Base-by-base conservation (phyloP, 129 eudicot genomes). In the Kitagawia praeruptora region DNA sequence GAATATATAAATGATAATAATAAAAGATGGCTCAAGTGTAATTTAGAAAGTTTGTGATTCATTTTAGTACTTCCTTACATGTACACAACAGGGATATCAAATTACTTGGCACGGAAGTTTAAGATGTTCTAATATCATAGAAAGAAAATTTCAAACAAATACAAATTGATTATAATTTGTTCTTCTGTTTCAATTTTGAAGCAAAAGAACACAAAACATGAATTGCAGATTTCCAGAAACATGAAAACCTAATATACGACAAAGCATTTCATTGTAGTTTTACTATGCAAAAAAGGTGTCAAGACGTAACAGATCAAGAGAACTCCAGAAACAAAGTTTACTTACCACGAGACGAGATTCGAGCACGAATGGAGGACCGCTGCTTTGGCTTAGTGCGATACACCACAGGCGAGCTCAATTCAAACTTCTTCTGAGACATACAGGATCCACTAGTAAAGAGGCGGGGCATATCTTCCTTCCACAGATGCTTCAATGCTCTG, bases 401-500 rank as follows among this genome's bases (percentile, higher is more conserved):
- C 71, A 79, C 74, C 15, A 75, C 61, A 3, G 90, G 93, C 2
- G 80, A 71, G 66, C 87, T 77, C 64, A 75, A 67, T 25, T 92
- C 98, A 38, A 81, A 75, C 82, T 87, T 96, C 84, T 90, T 96
- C 56, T 89, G 99, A 34, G 92, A 79, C 85, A 87, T 96, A 18
- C 88, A 86, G 42, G 71, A 54, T 79, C 83, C 92, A 85, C 77
- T 85, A 49, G 88, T 40, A 56, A 95, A 89, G 74, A 86, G 93
- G 70, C 84, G 37, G 7, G 81, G 89, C 69, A 88, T 54, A 64
- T 90, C 90, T 86, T 92, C 92, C 81, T 89, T 90, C 97, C 98
- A 96, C n/a, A 89, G 81, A 78, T 90, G 86, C 63, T 84, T 96
- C 79, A 86, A 82, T n/a, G 86, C 90, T 56, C 86, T 84, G 82